Evolutionary conservation across 169 alveolate genomes (phyloP).

Genomic region (Plasmodium gallinaceum): DNA sequence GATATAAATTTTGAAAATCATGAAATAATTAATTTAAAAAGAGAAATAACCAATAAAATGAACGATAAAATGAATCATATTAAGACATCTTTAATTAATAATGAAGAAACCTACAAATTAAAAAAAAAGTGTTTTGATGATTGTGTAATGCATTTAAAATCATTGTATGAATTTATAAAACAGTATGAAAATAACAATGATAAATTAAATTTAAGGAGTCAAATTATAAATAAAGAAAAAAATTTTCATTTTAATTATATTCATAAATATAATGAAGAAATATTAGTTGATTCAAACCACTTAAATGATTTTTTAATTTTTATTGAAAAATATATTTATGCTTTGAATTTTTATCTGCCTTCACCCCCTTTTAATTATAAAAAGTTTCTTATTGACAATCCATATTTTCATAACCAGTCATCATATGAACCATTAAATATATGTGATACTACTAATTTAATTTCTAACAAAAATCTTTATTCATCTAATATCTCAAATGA

Average conservation of each 20-base stretch:
- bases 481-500: no score
- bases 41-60: conserved; percentile 51
- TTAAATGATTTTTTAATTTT: conserved; percentile 64
- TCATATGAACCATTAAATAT: neutral
- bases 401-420: conserved; percentile 9
- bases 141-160: conserved; percentile 55
- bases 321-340: conserved; percentile 74
- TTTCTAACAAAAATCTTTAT: no score
- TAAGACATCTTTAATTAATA: conserved; percentile 45
- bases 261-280: conserved; percentile 68
- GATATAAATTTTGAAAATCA: conserved; percentile 41
- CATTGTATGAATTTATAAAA: conserved; percentile 57
- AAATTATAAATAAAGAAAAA: conserved; percentile 70
- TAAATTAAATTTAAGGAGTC: conserved; percentile 63
- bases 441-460: no score
- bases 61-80: conserved; percentile 57
- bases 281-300: conserved; percentile 64
- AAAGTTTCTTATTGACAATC: conserved; percentile 33
- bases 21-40: conserved; percentile 53
- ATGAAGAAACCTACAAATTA: conserved; percentile 62
- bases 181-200: conserved; percentile 60
- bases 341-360: conserved; percentile 67
- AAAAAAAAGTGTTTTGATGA: conserved; percentile 74
- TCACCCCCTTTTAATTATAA: conserved; percentile 60
- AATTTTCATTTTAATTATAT: conserved; percentile 65